These are phyloP conservation scores for Tricholomella constricta DNA, from an alignment of 768 basidiomycete genomes.

Conservation along the genomic window DNA sequence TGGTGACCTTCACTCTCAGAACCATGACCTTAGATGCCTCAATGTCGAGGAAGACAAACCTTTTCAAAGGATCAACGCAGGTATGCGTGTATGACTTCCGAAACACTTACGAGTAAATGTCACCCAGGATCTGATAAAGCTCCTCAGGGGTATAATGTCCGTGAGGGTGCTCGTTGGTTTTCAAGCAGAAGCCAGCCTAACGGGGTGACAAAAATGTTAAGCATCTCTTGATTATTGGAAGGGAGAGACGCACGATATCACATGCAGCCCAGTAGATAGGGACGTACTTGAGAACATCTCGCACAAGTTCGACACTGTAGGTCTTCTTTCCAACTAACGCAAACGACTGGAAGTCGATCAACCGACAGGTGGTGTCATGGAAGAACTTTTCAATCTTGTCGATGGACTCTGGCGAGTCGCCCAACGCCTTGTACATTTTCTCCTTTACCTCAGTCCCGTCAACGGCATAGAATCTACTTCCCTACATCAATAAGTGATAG, in stretches of 20 bases:
- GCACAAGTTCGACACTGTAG: slow-evolving; percentile 63
- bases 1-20: slow-evolving; percentile 50
- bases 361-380: slow-evolving; percentile 60
- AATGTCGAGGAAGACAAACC: slow-evolving; percentile 76
- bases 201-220: slow-evolving; percentile 1
- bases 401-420: slow-evolving; percentile 46
- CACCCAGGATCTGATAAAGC: slow-evolving; percentile 62
- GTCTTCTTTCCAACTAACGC: slow-evolving; percentile 55
- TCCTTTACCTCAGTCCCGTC: slow-evolving; percentile 50
- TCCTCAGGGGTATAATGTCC: slow-evolving; percentile 66
- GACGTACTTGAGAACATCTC: slow-evolving; percentile 64
- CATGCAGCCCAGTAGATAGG: slow-evolving; percentile 71
- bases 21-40: slow-evolving; percentile 61
- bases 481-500: slow-evolving; percentile 4
- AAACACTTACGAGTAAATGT: slow-evolving; percentile 66
- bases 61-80: slow-evolving; percentile 26
- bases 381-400: slow-evolving; percentile 62
- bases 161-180: slow-evolving; percentile 49
- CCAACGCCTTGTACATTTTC: slow-evolving; percentile 51
- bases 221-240: background rate
- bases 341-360: slow-evolving; percentile 57
- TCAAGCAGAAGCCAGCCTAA: slow-evolving; percentile 79
- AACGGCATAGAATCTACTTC: slow-evolving; percentile 69
- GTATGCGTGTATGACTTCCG: background rate
- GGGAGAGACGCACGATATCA: slow-evolving; percentile 52